phyloP scores from a whole-genome alignment of 2,329 filamentous ascomycete genomes.

The Trichophaea hybrida region DNA sequence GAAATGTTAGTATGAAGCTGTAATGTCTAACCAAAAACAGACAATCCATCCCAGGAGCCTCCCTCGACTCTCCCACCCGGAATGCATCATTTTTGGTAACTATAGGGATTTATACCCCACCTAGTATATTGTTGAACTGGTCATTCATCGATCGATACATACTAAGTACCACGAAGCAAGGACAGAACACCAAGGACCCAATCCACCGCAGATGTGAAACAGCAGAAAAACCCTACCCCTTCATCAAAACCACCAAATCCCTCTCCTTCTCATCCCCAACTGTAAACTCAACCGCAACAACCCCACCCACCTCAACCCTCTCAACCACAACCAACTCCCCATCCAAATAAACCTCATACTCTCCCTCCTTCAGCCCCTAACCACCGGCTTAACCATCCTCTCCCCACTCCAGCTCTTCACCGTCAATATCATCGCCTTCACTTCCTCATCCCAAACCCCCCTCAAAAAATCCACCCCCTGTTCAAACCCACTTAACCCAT shows the following conservation, averaged over 20 bases:
- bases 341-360: background rate
- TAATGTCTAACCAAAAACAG: no score
- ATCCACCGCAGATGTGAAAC: no score
- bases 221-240: background rate
- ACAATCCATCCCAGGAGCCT: no score
- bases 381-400: background rate
- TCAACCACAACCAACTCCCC: background rate
- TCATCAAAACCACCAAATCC: background rate
- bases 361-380: background rate
- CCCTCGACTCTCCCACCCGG: no score
- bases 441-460: slow-evolving; percentile 9
- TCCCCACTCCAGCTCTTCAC: slow-evolving; percentile 2
- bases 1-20: no score
- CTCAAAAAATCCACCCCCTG: slow-evolving; percentile 11
- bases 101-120: no score
- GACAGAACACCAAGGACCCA: no score
- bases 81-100: no score
- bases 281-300: background rate
- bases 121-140: no score
- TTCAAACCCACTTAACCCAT: slow-evolving; percentile 2
- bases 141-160: no score
- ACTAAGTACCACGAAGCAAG: no score
- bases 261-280: background rate
- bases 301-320: background rate
- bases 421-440: slow-evolving; percentile 4